A percentile compares a stretch with the other conserved stretches of the same genome.
These are phyloP conservation scores for Fragaria ananassa DNA, from an alignment of 306 rosid species.

Conservation along the genomic window DNA sequence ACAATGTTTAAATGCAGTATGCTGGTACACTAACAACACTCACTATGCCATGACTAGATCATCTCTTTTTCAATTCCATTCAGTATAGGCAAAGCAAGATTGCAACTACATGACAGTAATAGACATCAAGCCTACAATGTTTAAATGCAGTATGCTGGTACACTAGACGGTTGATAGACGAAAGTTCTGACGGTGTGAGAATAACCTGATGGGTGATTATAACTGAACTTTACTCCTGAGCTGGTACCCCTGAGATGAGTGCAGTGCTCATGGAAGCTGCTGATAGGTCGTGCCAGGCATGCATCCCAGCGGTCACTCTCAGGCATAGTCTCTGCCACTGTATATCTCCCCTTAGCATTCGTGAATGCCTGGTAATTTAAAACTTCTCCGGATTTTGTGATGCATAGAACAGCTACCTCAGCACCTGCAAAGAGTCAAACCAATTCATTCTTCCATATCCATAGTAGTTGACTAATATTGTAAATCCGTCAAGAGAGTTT, in stretches of 20 bases:
- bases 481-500: conserved; percentile 7
- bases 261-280: conserved; percentile 87
- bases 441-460: neutral
- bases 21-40: conserved; percentile 40
- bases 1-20: conserved; percentile 61
- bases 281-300: conserved; percentile 89
- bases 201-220: conserved; percentile 75
- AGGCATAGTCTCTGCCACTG: conserved; percentile 91
- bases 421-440: conserved; percentile 53
- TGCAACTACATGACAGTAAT: conserved; percentile 2
- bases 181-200: conserved; percentile 73
- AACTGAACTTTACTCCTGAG: conserved; percentile 75
- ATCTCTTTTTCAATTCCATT: neutral
- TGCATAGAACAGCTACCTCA: conserved; percentile 95
- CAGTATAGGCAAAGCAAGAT: conserved; percentile 5
- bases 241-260: conserved; percentile 62
- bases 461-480: neutral
- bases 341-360: conserved; percentile 65
- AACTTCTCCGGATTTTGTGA: conserved; percentile 87
- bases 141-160: conserved; percentile 79
- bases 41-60: neutral
- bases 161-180: conserved; percentile 51
- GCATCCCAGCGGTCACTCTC: conserved; percentile 97
- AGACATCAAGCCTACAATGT: conserved; percentile 19
- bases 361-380: conserved; percentile 91